Base-by-base conservation (phyloP, 352 stramenopile species). In the Phytophthora boehmeriae region DNA sequence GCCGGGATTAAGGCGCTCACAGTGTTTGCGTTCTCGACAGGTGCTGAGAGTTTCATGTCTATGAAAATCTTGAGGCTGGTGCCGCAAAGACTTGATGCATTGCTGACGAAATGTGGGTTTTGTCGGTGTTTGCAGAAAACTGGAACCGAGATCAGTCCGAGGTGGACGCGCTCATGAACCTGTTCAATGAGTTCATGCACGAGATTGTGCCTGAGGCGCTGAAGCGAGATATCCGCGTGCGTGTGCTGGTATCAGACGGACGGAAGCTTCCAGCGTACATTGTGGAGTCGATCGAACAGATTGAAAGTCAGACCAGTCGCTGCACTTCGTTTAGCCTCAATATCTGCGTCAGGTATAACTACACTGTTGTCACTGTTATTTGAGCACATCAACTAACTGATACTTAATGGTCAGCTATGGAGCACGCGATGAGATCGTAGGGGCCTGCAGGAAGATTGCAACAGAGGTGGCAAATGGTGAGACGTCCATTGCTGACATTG, bases 121-220 rank as follows among this genome's bases (percentile, higher is more conserved):
- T 54, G 45, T 22, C 34, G n/a, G 13, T 34, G 32, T 2, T 36
- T 61, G 20, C 56, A 92, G 87, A 99, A 75, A 99, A 99, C 66
- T 98, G 95, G 95, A 94, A 94, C 56, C 83, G 96, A 43, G 83
- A 95, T 19, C 62, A 81, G 50, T 59, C 71, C 14, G 96, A 99
- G 71, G 92, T 98, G 32, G 66, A 89, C 30, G 75, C 86, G 32
- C 68, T 98, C 9, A 99, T 99, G 96, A 69, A 73, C 17, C 78
- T 99, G 19, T 98, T 99, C 74, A 86, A 93, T 53, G 79, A 96
- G 73, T 98, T 98, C 65, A 98, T 97, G 77, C 78, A 97, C 62
- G 83, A 98, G 51, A 95, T 95, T 63, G 83, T 93, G n/a, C 87
- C 87, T 38, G 73, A 99, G 32, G 83, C 89, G 20, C 59, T 96